Base-by-base conservation (phyloP, 176 grass and related monocot genomes). In the Cenchrus purpureus region DNA sequence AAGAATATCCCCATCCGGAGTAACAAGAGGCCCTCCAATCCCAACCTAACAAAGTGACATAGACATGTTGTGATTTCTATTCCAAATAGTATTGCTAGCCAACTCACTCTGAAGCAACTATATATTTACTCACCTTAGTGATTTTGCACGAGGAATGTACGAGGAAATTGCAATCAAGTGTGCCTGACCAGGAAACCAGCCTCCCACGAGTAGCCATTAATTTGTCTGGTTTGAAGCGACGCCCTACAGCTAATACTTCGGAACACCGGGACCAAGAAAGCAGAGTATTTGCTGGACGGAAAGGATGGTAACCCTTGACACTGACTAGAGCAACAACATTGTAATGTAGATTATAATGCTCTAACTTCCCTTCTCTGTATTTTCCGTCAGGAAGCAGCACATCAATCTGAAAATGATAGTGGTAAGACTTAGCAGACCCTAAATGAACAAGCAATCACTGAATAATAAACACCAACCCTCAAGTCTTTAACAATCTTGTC, bases 401-500 rank as follows among this genome's bases (percentile, higher is more conserved):
- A 5, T 22, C 60, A 63, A 63, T 63, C 22, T 63, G 60, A 11
- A 63, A 29, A 63, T 63, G 60, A 63, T 63, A 63, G 22, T 12
- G 3, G 10, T 63, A 10, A 63, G 60, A 63, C 10, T 63, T 28
- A 63, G 56, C 16, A 58, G 17, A 20, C 9, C n/a, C 10, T 4
- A 62, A 62, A 28, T 25, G 59, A 22, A 62, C 59, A 62, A 62
- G 17, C 58, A 60, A 76, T n/a, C 34, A 32, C 17, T 45, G 19
- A 8, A 8, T 45, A 44, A 45, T 19, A 6, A 62, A 11, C 17
- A 60, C 4, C 15, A 44, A 77, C 74, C 74, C 32, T 59, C 74
- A 77, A 77, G 10, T 44, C 42, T 59, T 77, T 54, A 58, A 42
- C 74, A 59, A 77, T 77, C 32, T 77, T 77, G 19, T 43, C 22